phyloP scores from a whole-genome alignment of 1,284 basidiomycete species.

The Tilletia walkeri region DNA sequence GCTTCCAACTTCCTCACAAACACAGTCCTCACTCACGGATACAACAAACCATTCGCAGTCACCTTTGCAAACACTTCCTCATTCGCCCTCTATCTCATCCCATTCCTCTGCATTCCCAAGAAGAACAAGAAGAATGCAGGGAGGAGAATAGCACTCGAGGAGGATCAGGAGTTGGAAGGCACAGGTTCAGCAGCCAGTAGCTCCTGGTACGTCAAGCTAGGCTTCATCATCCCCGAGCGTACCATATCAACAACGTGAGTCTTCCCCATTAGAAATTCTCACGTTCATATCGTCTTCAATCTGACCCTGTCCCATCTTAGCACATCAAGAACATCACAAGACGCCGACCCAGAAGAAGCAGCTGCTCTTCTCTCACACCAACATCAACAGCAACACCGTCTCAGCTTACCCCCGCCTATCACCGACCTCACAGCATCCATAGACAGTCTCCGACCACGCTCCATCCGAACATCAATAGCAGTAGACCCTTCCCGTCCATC shows the following conservation, averaged over 20 bases:
- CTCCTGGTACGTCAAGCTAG: constrained; percentile 41
- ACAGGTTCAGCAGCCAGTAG: background rate
- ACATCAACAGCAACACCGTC: background rate
- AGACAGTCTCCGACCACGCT: constrained; percentile 13
- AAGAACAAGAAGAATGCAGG: background rate
- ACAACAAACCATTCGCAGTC: constrained; percentile 58
- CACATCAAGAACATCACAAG: background rate
- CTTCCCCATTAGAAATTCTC: background rate
- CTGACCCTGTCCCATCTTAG: no score
- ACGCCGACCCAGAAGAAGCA: constrained; percentile 1
- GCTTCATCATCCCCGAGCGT: constrained; percentile 36
- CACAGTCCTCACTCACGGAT: constrained; percentile 48
- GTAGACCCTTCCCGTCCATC: constrained; percentile 36
- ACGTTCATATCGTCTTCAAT: no score
- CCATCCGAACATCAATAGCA: background rate
- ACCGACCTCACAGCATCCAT: constrained; percentile 8
- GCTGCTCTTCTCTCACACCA: constrained; percentile 1
- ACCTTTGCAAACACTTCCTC: constrained; percentile 85
- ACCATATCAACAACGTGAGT: no score
- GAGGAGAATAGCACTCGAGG: background rate
- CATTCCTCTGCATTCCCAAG: constrained; percentile 47
- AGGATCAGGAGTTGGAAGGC: background rate
- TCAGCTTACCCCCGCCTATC: background rate
- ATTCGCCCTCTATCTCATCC: constrained; percentile 85
- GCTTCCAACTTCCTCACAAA: constrained; percentile 53